Conservation (phyloP, 2,329 filamentous ascomycete genomes). For the Coniochaeta sp. region DNA sequence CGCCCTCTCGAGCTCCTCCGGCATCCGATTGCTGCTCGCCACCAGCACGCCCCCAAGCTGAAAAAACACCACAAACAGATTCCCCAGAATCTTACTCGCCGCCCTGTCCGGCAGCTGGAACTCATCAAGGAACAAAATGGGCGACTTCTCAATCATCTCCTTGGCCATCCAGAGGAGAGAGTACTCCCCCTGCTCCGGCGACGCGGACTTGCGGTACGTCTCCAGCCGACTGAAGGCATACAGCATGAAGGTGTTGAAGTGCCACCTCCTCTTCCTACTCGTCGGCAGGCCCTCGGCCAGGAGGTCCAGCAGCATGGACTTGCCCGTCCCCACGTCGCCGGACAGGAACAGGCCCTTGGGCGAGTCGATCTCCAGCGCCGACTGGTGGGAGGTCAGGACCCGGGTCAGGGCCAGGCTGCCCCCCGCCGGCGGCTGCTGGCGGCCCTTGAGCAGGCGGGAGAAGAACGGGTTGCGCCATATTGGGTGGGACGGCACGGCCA, state of each 20-base stretch:
- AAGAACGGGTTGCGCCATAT: constrained; percentile 21
- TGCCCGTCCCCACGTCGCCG: constrained; percentile 76
- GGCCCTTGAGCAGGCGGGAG: constrained; percentile 34
- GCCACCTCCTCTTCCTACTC: constrained; percentile 65
- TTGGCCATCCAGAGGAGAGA: constrained; percentile 67
- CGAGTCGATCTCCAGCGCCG: constrained; percentile 62
- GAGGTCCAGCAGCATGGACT: constrained; percentile 77
- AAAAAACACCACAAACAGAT: constrained; percentile 73
- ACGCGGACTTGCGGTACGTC: constrained; percentile 39
- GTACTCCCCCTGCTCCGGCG: constrained; percentile 39
- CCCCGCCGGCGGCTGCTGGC: constrained; percentile 51
- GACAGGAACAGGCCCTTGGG: constrained; percentile 70
- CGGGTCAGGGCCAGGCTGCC: constrained; percentile 57
- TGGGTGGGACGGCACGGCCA: constrained; percentile 46
- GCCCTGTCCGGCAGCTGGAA: constrained; percentile 77
- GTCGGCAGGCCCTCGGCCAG: constrained; percentile 73
- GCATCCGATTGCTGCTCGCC: constrained; percentile 76
- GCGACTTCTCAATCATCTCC: constrained; percentile 66
- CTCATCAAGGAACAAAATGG: constrained; percentile 74
- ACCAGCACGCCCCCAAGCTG: constrained; percentile 74
- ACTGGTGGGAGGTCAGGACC: constrained; percentile 63
- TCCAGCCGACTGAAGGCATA: constrained; percentile 68
- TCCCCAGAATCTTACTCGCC: constrained; percentile 70
- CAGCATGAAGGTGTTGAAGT: constrained; percentile 84
- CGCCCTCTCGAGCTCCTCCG: constrained; percentile 71